phyloP scores from a whole-genome alignment of 352 stramenopile genomes.

The Pythium coloratum region DNA sequence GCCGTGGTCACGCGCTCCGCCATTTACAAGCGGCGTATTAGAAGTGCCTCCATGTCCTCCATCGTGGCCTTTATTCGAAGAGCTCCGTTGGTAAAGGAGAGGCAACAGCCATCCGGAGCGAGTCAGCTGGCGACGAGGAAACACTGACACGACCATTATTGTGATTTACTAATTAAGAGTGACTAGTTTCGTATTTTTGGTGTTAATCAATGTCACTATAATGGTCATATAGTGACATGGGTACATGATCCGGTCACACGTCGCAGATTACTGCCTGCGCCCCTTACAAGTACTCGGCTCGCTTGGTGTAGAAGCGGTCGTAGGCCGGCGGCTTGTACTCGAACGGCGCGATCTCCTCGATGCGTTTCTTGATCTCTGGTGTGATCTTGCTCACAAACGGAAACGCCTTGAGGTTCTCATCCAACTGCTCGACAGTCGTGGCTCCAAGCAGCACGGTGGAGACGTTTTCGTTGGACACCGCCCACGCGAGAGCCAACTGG shows the following conservation, averaged over 20 bases:
- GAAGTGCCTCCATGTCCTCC: neutral
- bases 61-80: neutral
- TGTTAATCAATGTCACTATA: neutral
- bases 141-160: neutral
- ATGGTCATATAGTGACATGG: neutral
- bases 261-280: neutral
- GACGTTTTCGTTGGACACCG: constrained; percentile 47
- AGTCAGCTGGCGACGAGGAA: neutral
- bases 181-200: neutral
- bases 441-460: constrained; percentile 58
- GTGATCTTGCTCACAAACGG: constrained; percentile 44
- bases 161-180: neutral
- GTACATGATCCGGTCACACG: neutral
- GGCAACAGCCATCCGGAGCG: neutral
- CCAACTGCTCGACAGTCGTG: constrained; percentile 38
- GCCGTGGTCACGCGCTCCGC: neutral
- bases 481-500: constrained; percentile 60
- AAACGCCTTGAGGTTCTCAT: constrained; percentile 58
- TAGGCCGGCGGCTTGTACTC: constrained; percentile 2
- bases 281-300: constrained; percentile 8
- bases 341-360: constrained; percentile 40
- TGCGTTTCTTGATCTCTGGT: constrained; percentile 42
- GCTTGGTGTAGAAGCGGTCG: constrained; percentile 4
- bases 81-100: neutral
- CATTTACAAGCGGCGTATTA: neutral